Evolutionary conservation across 2,329 filamentous ascomycete genomes (phyloP).

Genomic region (Alternaria tenuissima): DNA sequence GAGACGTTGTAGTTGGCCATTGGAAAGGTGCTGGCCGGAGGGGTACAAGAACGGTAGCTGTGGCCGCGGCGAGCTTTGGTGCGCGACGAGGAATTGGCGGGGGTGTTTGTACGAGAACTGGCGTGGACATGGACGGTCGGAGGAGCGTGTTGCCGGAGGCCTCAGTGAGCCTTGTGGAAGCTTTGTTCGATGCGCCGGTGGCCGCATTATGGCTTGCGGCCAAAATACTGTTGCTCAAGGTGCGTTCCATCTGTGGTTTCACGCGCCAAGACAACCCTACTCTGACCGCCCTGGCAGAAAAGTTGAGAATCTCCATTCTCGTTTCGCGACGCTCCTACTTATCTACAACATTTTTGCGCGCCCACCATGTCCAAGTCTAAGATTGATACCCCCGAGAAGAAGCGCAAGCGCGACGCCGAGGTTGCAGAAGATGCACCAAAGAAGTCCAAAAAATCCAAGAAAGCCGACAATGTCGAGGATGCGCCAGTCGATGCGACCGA

Average conservation of each 20-base stretch:
- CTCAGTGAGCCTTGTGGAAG: slow-evolving; percentile 35
- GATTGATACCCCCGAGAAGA: slow-evolving; percentile 40
- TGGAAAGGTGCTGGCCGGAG: slow-evolving; percentile 52
- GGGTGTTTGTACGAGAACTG: slow-evolving; percentile 67
- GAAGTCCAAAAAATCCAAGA: slow-evolving; percentile 46
- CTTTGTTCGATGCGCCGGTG: slow-evolving; percentile 37
- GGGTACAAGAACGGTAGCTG: slow-evolving; percentile 72
- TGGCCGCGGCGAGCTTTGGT: slow-evolving; percentile 60
- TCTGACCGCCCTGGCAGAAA: slow-evolving; percentile 34
- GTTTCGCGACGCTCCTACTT: slow-evolving; percentile 18
- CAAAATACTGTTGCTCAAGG: slow-evolving; percentile 16
- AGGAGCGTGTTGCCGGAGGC: slow-evolving; percentile 24
- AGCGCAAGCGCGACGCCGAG: slow-evolving; percentile 46
- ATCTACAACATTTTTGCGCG: slow-evolving; percentile 17
- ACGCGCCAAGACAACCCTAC: slow-evolving; percentile 26
- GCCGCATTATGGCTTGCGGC: slow-evolving; percentile 40
- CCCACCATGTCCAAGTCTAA: slow-evolving; percentile 30
- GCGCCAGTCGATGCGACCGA: slow-evolving; percentile 26
- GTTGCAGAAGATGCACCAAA: slow-evolving; percentile 35
- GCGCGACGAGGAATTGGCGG: slow-evolving; percentile 58
- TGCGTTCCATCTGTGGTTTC: slow-evolving; percentile 18
- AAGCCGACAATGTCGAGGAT: slow-evolving; percentile 25
- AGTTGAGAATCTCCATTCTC: slow-evolving; percentile 33
- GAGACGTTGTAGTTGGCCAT: slow-evolving; percentile 67
- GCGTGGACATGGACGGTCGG: slow-evolving; percentile 49